Conservation (phyloP, 108 stramenopile genomes). For the Fragilariopsis cylindrus region DNA sequence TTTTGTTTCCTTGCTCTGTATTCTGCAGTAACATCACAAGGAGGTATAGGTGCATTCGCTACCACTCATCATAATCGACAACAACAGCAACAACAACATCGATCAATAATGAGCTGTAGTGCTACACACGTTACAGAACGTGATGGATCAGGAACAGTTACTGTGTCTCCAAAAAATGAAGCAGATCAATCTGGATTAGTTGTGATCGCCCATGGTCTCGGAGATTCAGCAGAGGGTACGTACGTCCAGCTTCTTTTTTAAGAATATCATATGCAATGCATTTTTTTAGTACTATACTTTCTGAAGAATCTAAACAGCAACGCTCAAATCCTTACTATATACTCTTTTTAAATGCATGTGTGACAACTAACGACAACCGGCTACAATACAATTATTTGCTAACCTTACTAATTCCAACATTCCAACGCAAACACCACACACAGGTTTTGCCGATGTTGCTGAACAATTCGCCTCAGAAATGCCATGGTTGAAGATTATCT, state of each 20-base stretch:
- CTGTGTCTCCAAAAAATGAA: conserved; percentile 67
- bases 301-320: no score
- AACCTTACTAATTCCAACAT: no score
- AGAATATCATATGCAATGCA: background rate
- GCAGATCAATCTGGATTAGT: conserved; percentile 72
- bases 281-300: no score
- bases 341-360: no score
- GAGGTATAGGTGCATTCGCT: background rate
- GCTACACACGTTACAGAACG: conserved; percentile 45
- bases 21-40: background rate
- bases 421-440: background rate
- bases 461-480: conserved; percentile 60
- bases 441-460: conserved; percentile 60
- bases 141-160: conserved; percentile 64
- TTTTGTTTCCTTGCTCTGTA: background rate
- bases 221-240: conserved; percentile 83
- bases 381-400: no score
- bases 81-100: conserved; percentile 1
- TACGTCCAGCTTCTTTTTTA: conserved; percentile 28
- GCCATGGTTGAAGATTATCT: conserved; percentile 83
- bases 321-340: no score
- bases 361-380: no score
- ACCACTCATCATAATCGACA: conserved; percentile 2
- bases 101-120: conserved; percentile 15
- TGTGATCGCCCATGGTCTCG: conserved; percentile 92